Conservation (phyloP, 352 stramenopile species). For the Thalassiosira ordinaria region DNA sequence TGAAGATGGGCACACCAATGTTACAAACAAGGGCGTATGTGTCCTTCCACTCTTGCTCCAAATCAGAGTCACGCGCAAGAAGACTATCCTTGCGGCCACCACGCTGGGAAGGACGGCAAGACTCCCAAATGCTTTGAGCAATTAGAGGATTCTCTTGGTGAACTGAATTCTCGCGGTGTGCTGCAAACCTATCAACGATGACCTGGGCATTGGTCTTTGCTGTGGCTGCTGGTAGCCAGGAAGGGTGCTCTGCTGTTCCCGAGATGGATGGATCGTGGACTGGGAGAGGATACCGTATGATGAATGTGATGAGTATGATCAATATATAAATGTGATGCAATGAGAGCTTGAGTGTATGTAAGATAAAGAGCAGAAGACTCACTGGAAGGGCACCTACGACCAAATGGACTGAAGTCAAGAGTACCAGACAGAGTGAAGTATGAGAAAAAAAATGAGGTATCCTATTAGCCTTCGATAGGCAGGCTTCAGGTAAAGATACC, state of each 20-base stretch:
- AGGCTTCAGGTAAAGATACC: too few relatives aligned
- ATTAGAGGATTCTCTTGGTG: conserved; percentile 55
- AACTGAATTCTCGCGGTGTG: conserved; percentile 37
- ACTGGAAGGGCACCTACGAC: conserved; percentile 34
- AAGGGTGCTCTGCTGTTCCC: conserved; percentile 26
- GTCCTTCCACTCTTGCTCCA: conserved; percentile 37
- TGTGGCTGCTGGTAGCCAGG: conserved; percentile 47
- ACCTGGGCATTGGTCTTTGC: conserved; percentile 51
- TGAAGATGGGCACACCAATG: conserved; percentile 18
- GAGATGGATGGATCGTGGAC: conserved; percentile 46
- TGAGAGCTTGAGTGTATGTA: too few relatives aligned
- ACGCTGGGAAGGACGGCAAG: conserved; percentile 40
- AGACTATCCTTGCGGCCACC: background rate
- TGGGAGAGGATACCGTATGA: background rate
- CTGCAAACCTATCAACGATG: conserved; percentile 44
- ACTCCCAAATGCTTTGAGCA: conserved; percentile 51
- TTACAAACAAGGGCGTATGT: conserved; percentile 56
- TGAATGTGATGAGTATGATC: too few relatives aligned
- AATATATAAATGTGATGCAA: too few relatives aligned
- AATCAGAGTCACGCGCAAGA: background rate
- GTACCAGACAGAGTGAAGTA: background rate
- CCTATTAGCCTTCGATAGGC: too few relatives aligned
- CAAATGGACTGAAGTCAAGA: conserved; percentile 6
- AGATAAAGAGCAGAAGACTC: too few relatives aligned
- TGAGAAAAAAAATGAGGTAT: background rate